A percentile compares a stretch with the other conserved stretches of the same genome.
phyloP scores from a whole-genome alignment of 1,284 basidiomycete genomes.

The Cystobasidium sp. region DNA sequence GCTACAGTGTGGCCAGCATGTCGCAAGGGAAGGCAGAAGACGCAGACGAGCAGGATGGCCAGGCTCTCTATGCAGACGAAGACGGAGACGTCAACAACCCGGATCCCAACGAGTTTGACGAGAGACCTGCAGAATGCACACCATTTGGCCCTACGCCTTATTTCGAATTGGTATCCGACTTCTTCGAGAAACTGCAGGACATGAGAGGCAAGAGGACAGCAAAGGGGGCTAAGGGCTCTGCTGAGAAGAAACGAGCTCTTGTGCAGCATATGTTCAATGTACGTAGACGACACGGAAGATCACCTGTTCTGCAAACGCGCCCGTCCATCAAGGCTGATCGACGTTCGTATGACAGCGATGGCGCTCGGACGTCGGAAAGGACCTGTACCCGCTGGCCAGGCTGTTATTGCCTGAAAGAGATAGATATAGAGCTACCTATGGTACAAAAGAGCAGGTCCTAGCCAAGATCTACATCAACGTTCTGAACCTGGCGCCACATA shows the following conservation, averaged over 20 bases:
- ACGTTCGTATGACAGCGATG: constrained; percentile 52
- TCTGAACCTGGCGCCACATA: constrained; percentile 76
- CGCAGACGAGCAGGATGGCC: constrained; percentile 17
- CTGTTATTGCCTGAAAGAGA: constrained; percentile 69
- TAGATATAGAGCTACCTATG: constrained; percentile 83
- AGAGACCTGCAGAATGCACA: constrained; percentile 56
- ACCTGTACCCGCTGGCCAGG: constrained; percentile 61
- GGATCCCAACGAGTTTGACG: constrained; percentile 48
- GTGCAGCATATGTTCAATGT: constrained; percentile 43
- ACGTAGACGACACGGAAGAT: not conserved
- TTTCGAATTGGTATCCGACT: constrained; percentile 56
- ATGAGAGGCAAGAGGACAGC: constrained; percentile 46
- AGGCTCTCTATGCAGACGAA: constrained; percentile 38
- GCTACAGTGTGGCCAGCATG: not conserved
- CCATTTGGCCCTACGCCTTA: constrained; percentile 57
- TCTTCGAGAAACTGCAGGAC: constrained; percentile 57
- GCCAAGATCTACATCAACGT: constrained; percentile 87
- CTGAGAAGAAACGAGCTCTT: constrained; percentile 38
- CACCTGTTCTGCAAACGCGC: not conserved
- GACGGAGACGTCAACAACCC: constrained; percentile 28
- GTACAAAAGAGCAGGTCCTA: constrained; percentile 86
- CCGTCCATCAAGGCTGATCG: constrained; percentile 17
- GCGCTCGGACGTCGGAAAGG: constrained; percentile 59
- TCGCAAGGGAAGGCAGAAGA: constrained; percentile 1
- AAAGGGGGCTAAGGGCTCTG: constrained; percentile 27